Conservation (phyloP, 257 asterid genomes). For the Scutellaria galericulata region DNA sequence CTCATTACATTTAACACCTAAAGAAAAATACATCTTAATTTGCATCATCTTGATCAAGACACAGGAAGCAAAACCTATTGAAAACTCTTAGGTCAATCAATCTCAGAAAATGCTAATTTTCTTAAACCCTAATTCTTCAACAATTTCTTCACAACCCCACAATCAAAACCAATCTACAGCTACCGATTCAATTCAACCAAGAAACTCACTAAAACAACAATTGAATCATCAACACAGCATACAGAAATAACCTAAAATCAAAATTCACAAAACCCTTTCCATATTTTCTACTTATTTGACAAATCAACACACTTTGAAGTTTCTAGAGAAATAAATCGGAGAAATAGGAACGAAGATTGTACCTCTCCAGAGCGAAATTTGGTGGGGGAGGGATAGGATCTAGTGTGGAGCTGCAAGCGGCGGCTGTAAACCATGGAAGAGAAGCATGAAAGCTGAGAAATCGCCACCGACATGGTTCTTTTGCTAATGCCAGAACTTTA, state of each 20-base stretch:
- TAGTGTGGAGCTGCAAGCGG: slow-evolving; percentile 34
- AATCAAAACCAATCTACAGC: background rate
- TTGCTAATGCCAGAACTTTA: background rate
- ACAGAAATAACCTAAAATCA: background rate
- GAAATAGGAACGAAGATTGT: background rate
- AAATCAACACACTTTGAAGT: background rate
- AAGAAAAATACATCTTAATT: slow-evolving; percentile 27
- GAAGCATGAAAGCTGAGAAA: slow-evolving; percentile 43
- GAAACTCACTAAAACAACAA: background rate
- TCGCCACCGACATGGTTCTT: slow-evolving; percentile 41
- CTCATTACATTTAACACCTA: slow-evolving; percentile 56
- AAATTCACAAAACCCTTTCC: slow-evolving; percentile 15
- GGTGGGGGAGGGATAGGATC: slow-evolving; percentile 32
- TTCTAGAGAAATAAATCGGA: no score
- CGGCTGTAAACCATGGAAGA: slow-evolving; percentile 41
- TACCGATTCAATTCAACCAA: background rate
- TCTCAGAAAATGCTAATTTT: background rate
- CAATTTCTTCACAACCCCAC: slow-evolving; percentile 7
- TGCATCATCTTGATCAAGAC: slow-evolving; percentile 17
- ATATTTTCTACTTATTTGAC: background rate
- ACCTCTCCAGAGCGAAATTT: slow-evolving; percentile 37
- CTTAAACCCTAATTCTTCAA: no score
- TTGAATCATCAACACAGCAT: background rate
- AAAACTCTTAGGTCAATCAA: background rate
- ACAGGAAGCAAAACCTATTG: background rate